Percentiles rank a stretch among this genome's conserved stretches.
These are phyloP conservation scores for Sugiyamaella floridensis DNA, from an alignment of 805 yeast genomes.

Conservation along the genomic window DNA sequence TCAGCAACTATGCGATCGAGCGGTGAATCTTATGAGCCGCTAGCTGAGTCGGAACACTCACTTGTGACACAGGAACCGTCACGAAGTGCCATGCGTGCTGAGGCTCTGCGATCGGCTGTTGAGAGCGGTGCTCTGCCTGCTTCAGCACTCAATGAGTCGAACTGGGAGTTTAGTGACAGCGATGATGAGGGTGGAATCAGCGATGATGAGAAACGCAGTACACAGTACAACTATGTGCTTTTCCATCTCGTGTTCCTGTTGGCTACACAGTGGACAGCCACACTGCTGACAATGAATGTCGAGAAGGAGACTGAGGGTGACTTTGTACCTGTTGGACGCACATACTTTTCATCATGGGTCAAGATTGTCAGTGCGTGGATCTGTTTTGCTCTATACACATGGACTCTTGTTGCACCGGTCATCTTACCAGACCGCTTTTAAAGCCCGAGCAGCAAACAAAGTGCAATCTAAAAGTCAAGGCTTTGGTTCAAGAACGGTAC, in stretches of 20 bases:
- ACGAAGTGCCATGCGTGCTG: slow-evolving; percentile 69
- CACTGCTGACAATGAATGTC: slow-evolving; percentile 85
- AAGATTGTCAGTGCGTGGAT: slow-evolving; percentile 89
- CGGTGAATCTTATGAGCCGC: slow-evolving; percentile 39
- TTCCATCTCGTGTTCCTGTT: slow-evolving; percentile 88
- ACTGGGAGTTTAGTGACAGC: slow-evolving; percentile 47
- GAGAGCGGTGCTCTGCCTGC: slow-evolving; percentile 92
- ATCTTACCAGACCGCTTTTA: slow-evolving; percentile 80
- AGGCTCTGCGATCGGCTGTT: slow-evolving; percentile 91
- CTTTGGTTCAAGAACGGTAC: too few species aligned
- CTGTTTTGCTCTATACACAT: slow-evolving; percentile 75
- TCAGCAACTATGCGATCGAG: slow-evolving; percentile 46
- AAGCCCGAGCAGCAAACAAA: too few species aligned
- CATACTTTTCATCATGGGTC: slow-evolving; percentile 92
- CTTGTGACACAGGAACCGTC: slow-evolving; percentile 45
- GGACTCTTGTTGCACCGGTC: slow-evolving; percentile 91
- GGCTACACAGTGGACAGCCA: slow-evolving; percentile 96
- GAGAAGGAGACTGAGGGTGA: slow-evolving; percentile 77
- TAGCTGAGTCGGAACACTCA: slow-evolving; percentile 33
- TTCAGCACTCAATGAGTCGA: slow-evolving; percentile 72
- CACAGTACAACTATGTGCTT: slow-evolving; percentile 76
- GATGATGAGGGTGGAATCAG: slow-evolving; percentile 35
- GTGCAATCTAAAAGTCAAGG: too few species aligned
- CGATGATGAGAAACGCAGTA: slow-evolving; percentile 55
- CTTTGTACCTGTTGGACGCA: slow-evolving; percentile 93